phyloP scores from a whole-genome alignment of 176 grass and related monocot genomes.

The Hsuehochloa calcarea region DNA sequence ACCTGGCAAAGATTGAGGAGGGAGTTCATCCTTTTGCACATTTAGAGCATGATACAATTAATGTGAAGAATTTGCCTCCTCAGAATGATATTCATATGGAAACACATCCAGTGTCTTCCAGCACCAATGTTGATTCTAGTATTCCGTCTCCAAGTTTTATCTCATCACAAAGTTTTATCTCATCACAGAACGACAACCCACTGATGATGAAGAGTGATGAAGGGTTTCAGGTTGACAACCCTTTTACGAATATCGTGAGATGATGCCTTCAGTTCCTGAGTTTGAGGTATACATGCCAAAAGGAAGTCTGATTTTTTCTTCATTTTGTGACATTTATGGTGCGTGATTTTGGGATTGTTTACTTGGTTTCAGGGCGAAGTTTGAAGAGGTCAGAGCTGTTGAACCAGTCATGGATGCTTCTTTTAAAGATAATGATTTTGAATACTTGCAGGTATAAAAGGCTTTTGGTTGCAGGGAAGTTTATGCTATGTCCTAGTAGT shows the following conservation, averaged over 20 bases:
- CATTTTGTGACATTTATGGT: conserved; percentile 4
- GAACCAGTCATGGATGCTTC: conserved; percentile 62
- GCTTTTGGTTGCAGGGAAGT: conserved; percentile 21
- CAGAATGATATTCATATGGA: conserved; percentile 53
- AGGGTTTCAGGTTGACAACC: conserved; percentile 84
- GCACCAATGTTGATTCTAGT: conserved; percentile 33
- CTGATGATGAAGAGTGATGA: conserved; percentile 41
- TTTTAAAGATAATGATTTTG: conserved; percentile 71
- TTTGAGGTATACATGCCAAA: conserved; percentile 65
- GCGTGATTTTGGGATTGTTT: conserved; percentile 18
- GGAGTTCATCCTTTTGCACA: conserved; percentile 37
- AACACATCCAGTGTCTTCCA: conserved; percentile 45
- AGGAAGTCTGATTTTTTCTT: neutral
- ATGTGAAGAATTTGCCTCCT: conserved; percentile 39
- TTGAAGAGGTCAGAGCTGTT: conserved; percentile 52
- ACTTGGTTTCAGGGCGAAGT: conserved; percentile 60
- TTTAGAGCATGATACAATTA: conserved; percentile 41
- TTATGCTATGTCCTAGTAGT: conserved; percentile 22
- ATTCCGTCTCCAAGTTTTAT: conserved; percentile 46
- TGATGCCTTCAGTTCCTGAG: conserved; percentile 57
- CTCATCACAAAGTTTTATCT: conserved; percentile 50
- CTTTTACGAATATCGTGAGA: conserved; percentile 73
- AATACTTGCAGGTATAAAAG: conserved; percentile 84
- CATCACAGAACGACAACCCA: conserved; percentile 42
- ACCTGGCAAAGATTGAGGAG: conserved; percentile 58